Base-by-base conservation (phyloP, 148 eudicot genomes). In the Rhododendron henanense region DNA sequence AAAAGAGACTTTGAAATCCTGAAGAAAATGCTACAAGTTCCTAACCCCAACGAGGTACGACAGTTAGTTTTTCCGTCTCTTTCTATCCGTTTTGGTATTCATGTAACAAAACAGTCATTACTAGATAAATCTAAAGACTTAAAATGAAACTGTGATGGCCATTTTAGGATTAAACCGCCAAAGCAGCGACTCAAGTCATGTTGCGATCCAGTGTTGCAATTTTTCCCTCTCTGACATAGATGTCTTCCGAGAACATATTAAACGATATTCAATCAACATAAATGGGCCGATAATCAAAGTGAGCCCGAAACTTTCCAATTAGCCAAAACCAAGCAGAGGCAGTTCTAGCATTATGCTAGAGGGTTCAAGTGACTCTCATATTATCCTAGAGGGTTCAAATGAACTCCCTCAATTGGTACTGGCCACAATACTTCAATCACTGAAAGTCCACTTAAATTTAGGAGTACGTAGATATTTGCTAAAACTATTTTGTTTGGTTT, bases 1-100 rank as follows among this genome's bases (percentile, higher is more conserved):
- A 85, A 87, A 50, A 89, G 88, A 79, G 98, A 95, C 83, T 50
- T 88, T 65, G 96, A 94, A 87, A 90, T 95, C 71, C 85, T 94
- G 71, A 92, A 92, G 88, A 89, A 87, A 71, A 93, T 94, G 21
- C 94, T 93, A 6, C 45, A 94, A 74, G 91, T 91, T 80, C 93
- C 92, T 84, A 89, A 91, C 78, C 92, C 91, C n/a, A 87, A 84
- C 83, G 88, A 94, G 95, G 98, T 94, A 89, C 15, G 19, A 45
- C 50, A 47, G 50, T 47, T 4, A 73, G n/a, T 14, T 76, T 31
- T 25, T 4, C 31, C 0, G 25, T 25, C 73, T n/a, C 31, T 65
- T 9, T 21, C 3, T 13, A 69, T 14, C 28, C 14, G 75, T 28
- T 67, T 69, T 10, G 33, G 10, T 69, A 28, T 69, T 61, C 69